These are phyloP conservation scores for Vararia minispora DNA, from an alignment of 768 basidiomycete genomes.

Conservation along the genomic window DNA sequence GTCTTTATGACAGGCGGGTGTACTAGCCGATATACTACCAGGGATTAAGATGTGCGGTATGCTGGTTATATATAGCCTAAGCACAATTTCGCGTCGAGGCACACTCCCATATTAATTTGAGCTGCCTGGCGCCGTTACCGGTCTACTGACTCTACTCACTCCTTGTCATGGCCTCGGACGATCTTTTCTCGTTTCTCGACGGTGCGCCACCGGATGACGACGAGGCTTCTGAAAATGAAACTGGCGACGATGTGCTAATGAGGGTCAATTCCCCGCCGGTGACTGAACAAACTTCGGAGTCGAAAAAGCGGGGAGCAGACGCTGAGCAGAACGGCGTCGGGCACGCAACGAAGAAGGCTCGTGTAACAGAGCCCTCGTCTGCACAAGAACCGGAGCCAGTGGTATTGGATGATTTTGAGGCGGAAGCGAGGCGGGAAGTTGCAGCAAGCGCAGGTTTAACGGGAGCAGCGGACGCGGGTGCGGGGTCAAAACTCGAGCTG, in stretches of 20 bases:
- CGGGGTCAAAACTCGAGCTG: slow-evolving; percentile 62
- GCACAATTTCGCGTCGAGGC: too few relatives aligned
- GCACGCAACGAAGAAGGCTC: slow-evolving; percentile 42
- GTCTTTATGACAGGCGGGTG: slow-evolving; percentile 12
- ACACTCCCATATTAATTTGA: not conserved
- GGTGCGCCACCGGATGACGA: slow-evolving; percentile 21
- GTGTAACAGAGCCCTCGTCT: slow-evolving; percentile 30
- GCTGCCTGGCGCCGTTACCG: not conserved
- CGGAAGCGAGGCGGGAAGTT: slow-evolving; percentile 86
- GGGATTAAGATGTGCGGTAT: not conserved
- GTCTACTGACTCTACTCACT: not conserved
- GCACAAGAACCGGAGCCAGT: slow-evolving; percentile 70
- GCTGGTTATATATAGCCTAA: too few relatives aligned
- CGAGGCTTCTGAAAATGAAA: slow-evolving; percentile 24
- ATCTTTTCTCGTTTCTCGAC: slow-evolving; percentile 64
- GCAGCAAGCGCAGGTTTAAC: slow-evolving; percentile 82
- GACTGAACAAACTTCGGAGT: slow-evolving; percentile 11
- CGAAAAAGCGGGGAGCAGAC: slow-evolving; percentile 36
- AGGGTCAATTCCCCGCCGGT: slow-evolving; percentile 20
- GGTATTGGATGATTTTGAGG: slow-evolving; percentile 90
- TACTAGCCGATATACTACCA: slow-evolving; percentile 17
- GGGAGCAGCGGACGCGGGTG: slow-evolving; percentile 48
- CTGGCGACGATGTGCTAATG: slow-evolving; percentile 23
- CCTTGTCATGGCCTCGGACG: slow-evolving; percentile 23
- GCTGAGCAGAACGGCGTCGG: slow-evolving; percentile 25